Percentiles rank a stretch among this genome's conserved stretches.
These are phyloP conservation scores for Mycena alexandri DNA, from an alignment of 768 basidiomycete genomes.

Conservation along the genomic window DNA sequence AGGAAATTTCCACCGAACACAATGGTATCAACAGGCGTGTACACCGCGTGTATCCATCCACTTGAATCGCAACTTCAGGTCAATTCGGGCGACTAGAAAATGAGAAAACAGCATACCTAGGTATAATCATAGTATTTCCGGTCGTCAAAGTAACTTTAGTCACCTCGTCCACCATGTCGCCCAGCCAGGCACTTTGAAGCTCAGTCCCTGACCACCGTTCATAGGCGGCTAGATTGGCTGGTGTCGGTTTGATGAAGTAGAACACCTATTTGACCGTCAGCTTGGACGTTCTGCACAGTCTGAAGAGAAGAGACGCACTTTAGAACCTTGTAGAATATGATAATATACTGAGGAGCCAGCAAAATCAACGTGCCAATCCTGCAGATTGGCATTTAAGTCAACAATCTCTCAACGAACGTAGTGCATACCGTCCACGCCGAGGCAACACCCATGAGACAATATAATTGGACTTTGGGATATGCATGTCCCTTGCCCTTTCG, in stretches of 20 bases:
- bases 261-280: constrained; percentile 71
- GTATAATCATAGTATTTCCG: constrained; percentile 94
- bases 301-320: constrained; percentile 59
- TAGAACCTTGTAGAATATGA: constrained; percentile 88
- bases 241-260: constrained; percentile 94
- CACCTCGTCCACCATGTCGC: constrained; percentile 93
- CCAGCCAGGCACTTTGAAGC: constrained; percentile 91
- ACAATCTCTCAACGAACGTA: constrained; percentile 1
- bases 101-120: constrained; percentile 50
- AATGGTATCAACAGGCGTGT: constrained; percentile 91
- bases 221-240: constrained; percentile 88
- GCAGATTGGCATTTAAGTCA: constrained; percentile 21
- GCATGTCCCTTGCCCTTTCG: constrained; percentile 78
- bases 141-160: constrained; percentile 81
- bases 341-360: constrained; percentile 99
- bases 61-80: constrained; percentile 42
- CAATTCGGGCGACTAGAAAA: background rate
- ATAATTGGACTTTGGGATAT: constrained; percentile 95
- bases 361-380: constrained; percentile 99
- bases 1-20: constrained; percentile 99
- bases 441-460: constrained; percentile 96
- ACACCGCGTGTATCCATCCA: constrained; percentile 99
- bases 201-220: constrained; percentile 96
- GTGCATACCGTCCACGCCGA: constrained; percentile 92
- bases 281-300: background rate